Evolutionary conservation across 352 stramenopile genomes (phyloP).

Genomic region (Thalassiosira hispida): DNA sequence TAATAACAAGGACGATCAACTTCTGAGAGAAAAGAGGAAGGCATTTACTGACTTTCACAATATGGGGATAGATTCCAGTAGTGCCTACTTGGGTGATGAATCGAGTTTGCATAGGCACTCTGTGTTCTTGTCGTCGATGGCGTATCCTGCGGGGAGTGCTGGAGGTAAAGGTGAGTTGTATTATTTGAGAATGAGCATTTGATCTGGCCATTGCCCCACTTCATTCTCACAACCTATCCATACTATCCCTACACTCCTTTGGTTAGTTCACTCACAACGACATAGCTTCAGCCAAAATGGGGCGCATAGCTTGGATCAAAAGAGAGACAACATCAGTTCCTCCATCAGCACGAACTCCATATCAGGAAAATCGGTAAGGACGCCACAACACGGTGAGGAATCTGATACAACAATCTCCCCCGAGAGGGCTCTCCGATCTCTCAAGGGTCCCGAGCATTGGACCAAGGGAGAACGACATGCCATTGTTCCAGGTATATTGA

Average conservation of each 20-base stretch:
- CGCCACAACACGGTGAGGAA: slow-evolving; percentile 19
- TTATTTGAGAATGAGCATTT: neutral
- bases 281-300: slow-evolving; percentile 14
- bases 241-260: neutral
- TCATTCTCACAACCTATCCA: too few relatives aligned
- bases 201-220: too few relatives aligned
- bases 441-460: slow-evolving; percentile 73
- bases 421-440: slow-evolving; percentile 56
- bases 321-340: slow-evolving; percentile 25
- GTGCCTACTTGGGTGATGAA: slow-evolving; percentile 77
- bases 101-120: slow-evolving; percentile 54
- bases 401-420: slow-evolving; percentile 38
- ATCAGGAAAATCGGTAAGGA: slow-evolving; percentile 19
- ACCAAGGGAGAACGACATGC: slow-evolving; percentile 66
- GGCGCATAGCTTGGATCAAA: slow-evolving; percentile 43
- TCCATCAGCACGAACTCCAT: slow-evolving; percentile 29
- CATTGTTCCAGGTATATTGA: slow-evolving; percentile 71
- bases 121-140: slow-evolving; percentile 46
- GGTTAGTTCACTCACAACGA: slow-evolving; percentile 12
- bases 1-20: slow-evolving; percentile 34
- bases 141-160: slow-evolving; percentile 40
- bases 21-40: slow-evolving; percentile 68
- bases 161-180: slow-evolving; percentile 41
- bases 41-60: slow-evolving; percentile 85
- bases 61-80: slow-evolving; percentile 72